Conservation (phyloP, 2,329 filamentous ascomycete species). For the Didymella exigua region DNA sequence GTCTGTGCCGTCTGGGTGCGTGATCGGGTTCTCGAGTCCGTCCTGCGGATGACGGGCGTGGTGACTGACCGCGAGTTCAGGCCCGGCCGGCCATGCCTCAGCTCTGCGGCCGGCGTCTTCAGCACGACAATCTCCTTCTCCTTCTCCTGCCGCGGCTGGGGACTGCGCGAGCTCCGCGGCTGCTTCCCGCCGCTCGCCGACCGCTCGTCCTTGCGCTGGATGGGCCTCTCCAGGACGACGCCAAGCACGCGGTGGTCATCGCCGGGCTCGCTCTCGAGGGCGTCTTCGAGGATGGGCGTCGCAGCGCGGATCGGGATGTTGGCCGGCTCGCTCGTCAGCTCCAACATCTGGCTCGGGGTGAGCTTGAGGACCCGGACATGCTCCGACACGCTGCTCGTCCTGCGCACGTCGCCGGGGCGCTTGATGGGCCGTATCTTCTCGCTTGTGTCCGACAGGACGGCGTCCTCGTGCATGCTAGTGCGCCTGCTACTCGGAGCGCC, state of each 20-base stretch:
- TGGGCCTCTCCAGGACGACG: slow-evolving; percentile 28
- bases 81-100: slow-evolving; percentile 37
- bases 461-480: slow-evolving; percentile 39
- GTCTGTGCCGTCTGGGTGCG: slow-evolving; percentile 41
- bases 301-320: slow-evolving; percentile 59
- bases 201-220: slow-evolving; percentile 19
- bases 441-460: slow-evolving; percentile 40
- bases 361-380: slow-evolving; percentile 57
- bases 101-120: slow-evolving; percentile 34
- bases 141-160: slow-evolving; percentile 29
- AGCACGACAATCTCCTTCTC: slow-evolving; percentile 41
- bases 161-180: slow-evolving; percentile 6
- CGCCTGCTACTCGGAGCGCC: slow-evolving; percentile 24
- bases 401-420: slow-evolving; percentile 42
- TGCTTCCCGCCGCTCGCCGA: slow-evolving; percentile 3
- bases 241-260: slow-evolving; percentile 29
- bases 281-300: slow-evolving; percentile 46
- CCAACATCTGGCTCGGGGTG: slow-evolving; percentile 60
- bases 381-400: slow-evolving; percentile 45
- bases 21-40: slow-evolving; percentile 39
- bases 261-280: slow-evolving; percentile 27
- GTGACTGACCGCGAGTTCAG: slow-evolving; percentile 44
- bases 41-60: slow-evolving; percentile 44
- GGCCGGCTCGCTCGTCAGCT: slow-evolving; percentile 60
- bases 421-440: slow-evolving; percentile 42